Conservation (phyloP, 805 yeast species). For the Candida manassasensis region DNA sequence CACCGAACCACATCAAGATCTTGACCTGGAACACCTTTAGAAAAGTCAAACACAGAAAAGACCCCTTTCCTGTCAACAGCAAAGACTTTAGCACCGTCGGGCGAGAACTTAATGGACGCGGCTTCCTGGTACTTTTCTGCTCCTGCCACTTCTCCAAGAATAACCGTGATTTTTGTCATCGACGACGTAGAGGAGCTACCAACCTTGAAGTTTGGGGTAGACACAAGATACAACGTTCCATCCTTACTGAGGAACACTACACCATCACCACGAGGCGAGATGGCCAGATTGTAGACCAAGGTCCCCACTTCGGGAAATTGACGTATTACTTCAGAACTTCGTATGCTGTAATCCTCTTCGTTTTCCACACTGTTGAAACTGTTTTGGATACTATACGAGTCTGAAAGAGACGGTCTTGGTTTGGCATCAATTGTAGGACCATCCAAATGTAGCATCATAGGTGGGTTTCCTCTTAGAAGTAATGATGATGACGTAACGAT, state of each 20-base stretch:
- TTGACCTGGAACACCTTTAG: conserved; percentile 74
- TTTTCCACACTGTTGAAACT: conserved; percentile 14
- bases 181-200: conserved; percentile 12
- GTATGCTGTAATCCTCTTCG: conserved; percentile 18
- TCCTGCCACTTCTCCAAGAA: conserved; percentile 73
- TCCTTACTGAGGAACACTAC: conserved; percentile 74
- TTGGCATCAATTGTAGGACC: conserved; percentile 47
- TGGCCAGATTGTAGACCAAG: conserved; percentile 63
- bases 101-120: conserved; percentile 73
- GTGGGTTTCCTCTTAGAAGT: conserved; percentile 29
- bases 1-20: conserved; percentile 63
- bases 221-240: conserved; percentile 69
- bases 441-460: conserved; percentile 28
- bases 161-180: conserved; percentile 47
- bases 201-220: conserved; percentile 46
- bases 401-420: conserved; percentile 8
- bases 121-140: conserved; percentile 70
- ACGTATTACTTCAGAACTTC: conserved; percentile 32
- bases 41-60: conserved; percentile 77
- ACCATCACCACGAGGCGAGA: conserved; percentile 85
- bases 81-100: conserved; percentile 75
- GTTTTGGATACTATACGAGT: conserved; percentile 19
- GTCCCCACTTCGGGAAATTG: conserved; percentile 79
- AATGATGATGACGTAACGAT: conserved; percentile 36
- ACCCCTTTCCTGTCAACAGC: conserved; percentile 79